Evolutionary conservation across 2,329 filamentous ascomycete genomes (phyloP).

Genomic region (Talaromyces sp.): DNA sequence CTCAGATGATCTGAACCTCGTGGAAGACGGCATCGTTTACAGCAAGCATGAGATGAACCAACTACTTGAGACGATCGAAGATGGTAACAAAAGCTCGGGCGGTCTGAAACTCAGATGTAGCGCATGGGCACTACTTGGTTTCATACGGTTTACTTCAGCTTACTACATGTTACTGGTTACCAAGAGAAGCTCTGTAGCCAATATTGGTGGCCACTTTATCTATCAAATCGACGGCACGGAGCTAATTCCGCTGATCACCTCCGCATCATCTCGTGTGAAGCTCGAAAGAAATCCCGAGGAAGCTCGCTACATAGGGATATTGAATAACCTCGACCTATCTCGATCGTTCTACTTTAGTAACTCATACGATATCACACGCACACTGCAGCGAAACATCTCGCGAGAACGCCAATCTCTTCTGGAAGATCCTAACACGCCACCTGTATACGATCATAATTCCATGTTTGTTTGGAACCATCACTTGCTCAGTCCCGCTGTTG

Average conservation of each 20-base stretch:
- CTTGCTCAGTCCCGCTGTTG: constrained; percentile 71
- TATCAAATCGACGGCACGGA: constrained; percentile 96
- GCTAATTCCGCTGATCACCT: constrained; percentile 78
- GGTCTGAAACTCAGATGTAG: constrained; percentile 86
- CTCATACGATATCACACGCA: constrained; percentile 91
- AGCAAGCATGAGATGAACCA: constrained; percentile 88
- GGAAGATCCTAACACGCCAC: constrained; percentile 60
- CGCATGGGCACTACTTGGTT: constrained; percentile 90
- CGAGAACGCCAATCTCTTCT: constrained; percentile 71
- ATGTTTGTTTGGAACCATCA: constrained; percentile 99
- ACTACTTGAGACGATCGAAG: constrained; percentile 89
- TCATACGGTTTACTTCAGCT: constrained; percentile 90
- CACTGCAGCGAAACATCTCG: constrained; percentile 87
- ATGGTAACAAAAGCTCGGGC: constrained; percentile 87
- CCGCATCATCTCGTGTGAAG: constrained; percentile 64
- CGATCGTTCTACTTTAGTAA: constrained; percentile 98
- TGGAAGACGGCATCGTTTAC: constrained; percentile 94
- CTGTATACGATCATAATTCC: constrained; percentile 78
- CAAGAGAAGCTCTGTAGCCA: constrained; percentile 91
- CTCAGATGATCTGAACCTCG: constrained; percentile 73
- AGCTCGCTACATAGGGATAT: constrained; percentile 79
- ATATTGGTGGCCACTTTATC: constrained; percentile 92
- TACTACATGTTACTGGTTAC: constrained; percentile 98
- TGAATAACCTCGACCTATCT: constrained; percentile 87
- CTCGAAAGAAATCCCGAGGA: constrained; percentile 87